Conservation (phyloP, 805 yeast species). For the Saturnispora besseyi region DNA sequence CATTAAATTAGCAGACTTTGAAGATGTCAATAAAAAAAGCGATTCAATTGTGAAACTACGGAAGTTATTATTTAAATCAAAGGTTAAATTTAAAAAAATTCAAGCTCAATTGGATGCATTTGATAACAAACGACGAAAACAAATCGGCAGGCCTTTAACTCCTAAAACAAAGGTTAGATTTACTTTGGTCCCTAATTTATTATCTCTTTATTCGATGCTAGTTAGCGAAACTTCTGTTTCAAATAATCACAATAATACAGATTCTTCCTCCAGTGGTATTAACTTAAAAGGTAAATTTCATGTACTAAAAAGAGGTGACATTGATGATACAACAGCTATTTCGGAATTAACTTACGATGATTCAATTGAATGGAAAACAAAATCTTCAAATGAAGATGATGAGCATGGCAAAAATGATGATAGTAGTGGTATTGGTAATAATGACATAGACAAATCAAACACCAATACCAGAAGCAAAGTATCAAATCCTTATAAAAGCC, state of each 20-base stretch:
- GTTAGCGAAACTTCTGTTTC: constrained; percentile 22
- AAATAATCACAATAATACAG: background rate
- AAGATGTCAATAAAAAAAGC: background rate
- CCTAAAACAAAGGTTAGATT: constrained; percentile 43
- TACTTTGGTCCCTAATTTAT: constrained; percentile 37
- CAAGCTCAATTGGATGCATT: background rate
- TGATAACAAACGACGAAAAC: constrained; percentile 8
- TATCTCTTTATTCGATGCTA: constrained; percentile 35
- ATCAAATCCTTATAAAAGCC: constrained; percentile 8
- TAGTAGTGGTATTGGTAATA: background rate
- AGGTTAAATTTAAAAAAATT: background rate
- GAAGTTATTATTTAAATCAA: constrained; percentile 3
- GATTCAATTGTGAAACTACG: constrained; percentile 3
- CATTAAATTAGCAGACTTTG: constrained; percentile 5
- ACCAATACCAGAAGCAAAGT: too few relatives aligned
- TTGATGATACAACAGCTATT: background rate
- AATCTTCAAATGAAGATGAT: background rate
- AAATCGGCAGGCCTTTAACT: constrained; percentile 37
- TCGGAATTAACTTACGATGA: background rate
- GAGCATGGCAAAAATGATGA: background rate
- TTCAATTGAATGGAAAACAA: background rate
- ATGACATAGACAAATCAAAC: background rate
- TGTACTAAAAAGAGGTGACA: background rate
- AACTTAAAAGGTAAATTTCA: background rate
- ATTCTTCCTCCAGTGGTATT: background rate